Evolutionary conservation across 192 early-diverging fungal species (phyloP).

Genomic region (Spinellus fusiger): DNA sequence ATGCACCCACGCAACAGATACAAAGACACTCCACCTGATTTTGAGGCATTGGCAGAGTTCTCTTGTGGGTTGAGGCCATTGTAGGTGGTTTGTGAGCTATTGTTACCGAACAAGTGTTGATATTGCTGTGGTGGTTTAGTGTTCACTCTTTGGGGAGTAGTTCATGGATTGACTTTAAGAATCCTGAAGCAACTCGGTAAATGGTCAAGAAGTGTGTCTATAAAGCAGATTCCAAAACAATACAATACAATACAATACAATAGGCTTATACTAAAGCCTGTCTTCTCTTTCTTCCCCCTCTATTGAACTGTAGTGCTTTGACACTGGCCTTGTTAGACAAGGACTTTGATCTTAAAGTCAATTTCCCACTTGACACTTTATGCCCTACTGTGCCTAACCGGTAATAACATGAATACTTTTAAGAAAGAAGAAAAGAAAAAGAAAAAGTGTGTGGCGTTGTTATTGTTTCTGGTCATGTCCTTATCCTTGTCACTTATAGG

Average conservation of each 20-base stretch:
- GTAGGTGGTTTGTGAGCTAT: constrained; percentile 23
- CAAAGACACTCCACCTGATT: constrained; percentile 47
- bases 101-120: background rate
- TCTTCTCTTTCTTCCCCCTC: background rate
- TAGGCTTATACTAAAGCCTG: background rate
- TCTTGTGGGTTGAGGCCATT: constrained; percentile 42
- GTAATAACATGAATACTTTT: background rate
- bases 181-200: constrained; percentile 56
- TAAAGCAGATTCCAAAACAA: background rate
- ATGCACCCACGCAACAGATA: constrained; percentile 64
- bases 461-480: background rate
- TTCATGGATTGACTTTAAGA: constrained; percentile 54
- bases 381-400: constrained; percentile 59
- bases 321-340: constrained; percentile 52
- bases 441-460: background rate
- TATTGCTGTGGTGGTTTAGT: background rate
- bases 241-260: background rate
- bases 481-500: constrained; percentile 30
- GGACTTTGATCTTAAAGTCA: constrained; percentile 57
- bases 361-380: constrained; percentile 62
- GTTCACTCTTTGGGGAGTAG: background rate
- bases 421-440: no score
- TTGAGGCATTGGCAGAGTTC: constrained; percentile 40
- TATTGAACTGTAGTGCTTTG: constrained; percentile 41
- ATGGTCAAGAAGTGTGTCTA: no score